A percentile compares a stretch with the other conserved stretches of the same genome.
phyloP scores from a whole-genome alignment of 345 rosid genomes.

The Eucalyptus erythrocorys region DNA sequence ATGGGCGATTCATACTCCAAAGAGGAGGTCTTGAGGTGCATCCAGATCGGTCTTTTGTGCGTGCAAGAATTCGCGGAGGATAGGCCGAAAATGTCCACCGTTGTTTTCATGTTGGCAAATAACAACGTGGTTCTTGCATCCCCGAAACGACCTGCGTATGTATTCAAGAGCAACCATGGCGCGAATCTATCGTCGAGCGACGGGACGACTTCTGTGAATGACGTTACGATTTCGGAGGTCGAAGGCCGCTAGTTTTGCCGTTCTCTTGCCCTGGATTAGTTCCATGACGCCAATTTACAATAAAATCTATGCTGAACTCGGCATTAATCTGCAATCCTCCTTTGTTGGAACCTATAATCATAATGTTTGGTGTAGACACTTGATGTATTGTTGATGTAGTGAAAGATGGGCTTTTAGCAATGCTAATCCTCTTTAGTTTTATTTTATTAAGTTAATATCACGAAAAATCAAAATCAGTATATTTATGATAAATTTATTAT shows the following conservation, averaged over 20 bases:
- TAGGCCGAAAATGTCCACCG: conserved; percentile 39
- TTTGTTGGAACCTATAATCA: not conserved
- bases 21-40: conserved; percentile 26
- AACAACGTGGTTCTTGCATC: conserved; percentile 18
- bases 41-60: conserved; percentile 53
- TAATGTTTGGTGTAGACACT: not conserved
- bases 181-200: not conserved
- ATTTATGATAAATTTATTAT: no score
- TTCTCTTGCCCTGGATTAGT: not conserved
- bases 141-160: conserved; percentile 45
- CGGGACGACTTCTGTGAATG: conserved; percentile 14
- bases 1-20: conserved; percentile 3
- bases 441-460: not conserved
- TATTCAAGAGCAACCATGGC: not conserved
- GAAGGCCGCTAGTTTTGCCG: not conserved
- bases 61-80: conserved; percentile 49
- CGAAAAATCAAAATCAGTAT: rapidly evolving
- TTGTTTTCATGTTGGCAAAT: conserved; percentile 30
- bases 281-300: not conserved
- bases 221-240: conserved; percentile 10
- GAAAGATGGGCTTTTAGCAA: not conserved
- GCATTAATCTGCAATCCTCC: not conserved
- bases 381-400: not conserved
- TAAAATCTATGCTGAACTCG: not conserved
- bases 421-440: not conserved